A percentile compares a stretch with the other conserved stretches of the same genome.
phyloP scores from a whole-genome alignment of 371 early-diverging fungal genomes.

The Mortierella sp. region DNA sequence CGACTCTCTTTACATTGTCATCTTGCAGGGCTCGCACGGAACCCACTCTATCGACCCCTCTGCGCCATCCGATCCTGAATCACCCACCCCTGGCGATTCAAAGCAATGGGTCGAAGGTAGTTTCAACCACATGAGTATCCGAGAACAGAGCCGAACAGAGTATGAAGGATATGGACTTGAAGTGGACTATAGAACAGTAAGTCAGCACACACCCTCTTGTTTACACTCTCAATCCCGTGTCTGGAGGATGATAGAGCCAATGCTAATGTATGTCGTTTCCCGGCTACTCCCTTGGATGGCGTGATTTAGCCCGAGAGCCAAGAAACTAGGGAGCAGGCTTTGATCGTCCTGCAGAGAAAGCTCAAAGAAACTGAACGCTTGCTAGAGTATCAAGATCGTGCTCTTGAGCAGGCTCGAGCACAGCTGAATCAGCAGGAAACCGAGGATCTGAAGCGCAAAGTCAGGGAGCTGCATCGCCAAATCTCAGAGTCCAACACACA shows the following conservation, averaged over 20 bases:
- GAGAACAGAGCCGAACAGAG: slow-evolving; percentile 36
- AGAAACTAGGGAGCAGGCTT: slow-evolving; percentile 21
- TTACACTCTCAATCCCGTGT: no score
- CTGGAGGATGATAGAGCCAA: no score
- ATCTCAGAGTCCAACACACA: slow-evolving; percentile 31
- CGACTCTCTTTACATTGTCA: no score
- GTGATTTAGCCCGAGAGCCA: slow-evolving; percentile 14
- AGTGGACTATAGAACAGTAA: slow-evolving; percentile 30
- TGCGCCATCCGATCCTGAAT: slow-evolving; percentile 13
- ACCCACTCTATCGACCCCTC: slow-evolving; percentile 24
- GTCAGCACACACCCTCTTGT: no score
- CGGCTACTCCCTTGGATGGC: no score
- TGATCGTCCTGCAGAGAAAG: slow-evolving; percentile 25
- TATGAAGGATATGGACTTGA: slow-evolving; percentile 38
- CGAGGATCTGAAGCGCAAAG: slow-evolving; percentile 26
- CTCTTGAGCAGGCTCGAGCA: slow-evolving; percentile 24
- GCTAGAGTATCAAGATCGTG: slow-evolving; percentile 32
- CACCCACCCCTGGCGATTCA: slow-evolving; percentile 7
- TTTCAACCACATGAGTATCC: slow-evolving; percentile 32
- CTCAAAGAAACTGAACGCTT: slow-evolving; percentile 22
- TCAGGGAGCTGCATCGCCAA: slow-evolving; percentile 24
- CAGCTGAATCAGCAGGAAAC: slow-evolving; percentile 33
- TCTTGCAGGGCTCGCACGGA: slow-evolving; percentile 21
- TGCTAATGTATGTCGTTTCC: no score
- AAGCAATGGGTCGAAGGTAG: slow-evolving; percentile 27